Conservation (phyloP, 192 early-diverging fungal species). For the Chytriomyces hyalinus region DNA sequence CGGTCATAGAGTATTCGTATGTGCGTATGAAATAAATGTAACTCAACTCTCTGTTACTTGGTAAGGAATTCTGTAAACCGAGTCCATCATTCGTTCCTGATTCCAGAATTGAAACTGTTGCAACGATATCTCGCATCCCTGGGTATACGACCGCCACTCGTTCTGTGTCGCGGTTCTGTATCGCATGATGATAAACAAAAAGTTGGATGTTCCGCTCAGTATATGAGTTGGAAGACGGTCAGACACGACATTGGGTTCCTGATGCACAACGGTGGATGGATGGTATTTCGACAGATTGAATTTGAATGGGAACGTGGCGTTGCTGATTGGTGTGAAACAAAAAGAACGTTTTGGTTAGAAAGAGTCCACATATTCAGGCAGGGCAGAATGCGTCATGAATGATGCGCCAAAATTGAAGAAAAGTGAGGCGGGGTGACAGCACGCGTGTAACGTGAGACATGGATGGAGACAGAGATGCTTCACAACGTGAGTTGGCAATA, state of each 20-base stretch:
- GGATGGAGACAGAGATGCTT: background rate
- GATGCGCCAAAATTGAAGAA: background rate
- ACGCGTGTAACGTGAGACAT: background rate
- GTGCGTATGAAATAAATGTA: no score
- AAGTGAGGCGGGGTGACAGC: background rate
- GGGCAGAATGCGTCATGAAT: background rate
- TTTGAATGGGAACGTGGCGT: conserved; percentile 7
- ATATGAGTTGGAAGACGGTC: background rate
- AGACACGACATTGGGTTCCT: background rate
- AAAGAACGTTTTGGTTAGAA: background rate
- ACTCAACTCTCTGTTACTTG: no score
- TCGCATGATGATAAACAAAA: conserved; percentile 10
- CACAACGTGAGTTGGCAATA: background rate
- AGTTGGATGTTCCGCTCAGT: conserved; percentile 5
- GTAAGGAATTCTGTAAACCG: no score
- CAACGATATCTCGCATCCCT: no score
- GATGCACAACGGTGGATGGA: conserved; percentile 2
- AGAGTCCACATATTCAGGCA: background rate
- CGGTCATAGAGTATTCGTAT: no score
- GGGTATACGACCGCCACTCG: no score
- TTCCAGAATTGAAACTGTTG: no score
- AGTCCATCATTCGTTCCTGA: no score
- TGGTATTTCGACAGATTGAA: background rate
- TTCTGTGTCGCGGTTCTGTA: background rate
- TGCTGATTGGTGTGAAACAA: background rate